A percentile compares a stretch with the other conserved stretches of the same genome.
Conservation (phyloP, 768 basidiomycete genomes). For the Phylloporus sp. region DNA sequence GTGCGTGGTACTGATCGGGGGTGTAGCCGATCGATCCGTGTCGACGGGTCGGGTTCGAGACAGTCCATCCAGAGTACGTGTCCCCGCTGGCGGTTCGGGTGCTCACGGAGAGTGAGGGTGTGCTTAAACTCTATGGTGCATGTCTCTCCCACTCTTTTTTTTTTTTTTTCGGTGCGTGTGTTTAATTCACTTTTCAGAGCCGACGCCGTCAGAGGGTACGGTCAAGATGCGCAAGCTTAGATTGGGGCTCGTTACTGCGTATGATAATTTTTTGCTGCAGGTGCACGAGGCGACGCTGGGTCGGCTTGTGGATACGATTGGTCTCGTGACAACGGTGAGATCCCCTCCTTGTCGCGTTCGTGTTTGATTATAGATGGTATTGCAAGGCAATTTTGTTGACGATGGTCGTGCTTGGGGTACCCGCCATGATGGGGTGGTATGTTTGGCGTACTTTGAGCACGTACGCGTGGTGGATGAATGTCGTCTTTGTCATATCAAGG, state of each 20-base stretch:
- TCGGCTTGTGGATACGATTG: conserved; percentile 21
- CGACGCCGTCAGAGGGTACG: conserved; percentile 23
- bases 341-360: neutral
- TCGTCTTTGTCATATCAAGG: neutral
- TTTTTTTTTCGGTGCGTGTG: neutral
- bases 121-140: conserved; percentile 28
- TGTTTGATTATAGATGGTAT: neutral
- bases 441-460: neutral
- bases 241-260: conserved; percentile 21
- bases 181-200: no score
- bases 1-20: neutral
- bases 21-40: conserved; percentile 22
- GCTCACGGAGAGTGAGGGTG: conserved; percentile 24
- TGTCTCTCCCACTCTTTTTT: neutral
- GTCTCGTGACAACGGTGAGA: conserved; percentile 14
- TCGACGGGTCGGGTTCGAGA: conserved; percentile 18
- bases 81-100: conserved; percentile 26
- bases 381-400: conserved; percentile 20
- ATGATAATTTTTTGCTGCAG: conserved; percentile 8
- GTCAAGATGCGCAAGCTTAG: conserved; percentile 21
- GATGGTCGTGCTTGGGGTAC: conserved; percentile 15
- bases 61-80: conserved; percentile 21
- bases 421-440: conserved; percentile 22
- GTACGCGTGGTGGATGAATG: conserved; percentile 12
- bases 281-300: conserved; percentile 27